These are phyloP conservation scores for Trichosporon sp. DNA, from an alignment of 1,284 basidiomycete genomes.

Conservation along the genomic window DNA sequence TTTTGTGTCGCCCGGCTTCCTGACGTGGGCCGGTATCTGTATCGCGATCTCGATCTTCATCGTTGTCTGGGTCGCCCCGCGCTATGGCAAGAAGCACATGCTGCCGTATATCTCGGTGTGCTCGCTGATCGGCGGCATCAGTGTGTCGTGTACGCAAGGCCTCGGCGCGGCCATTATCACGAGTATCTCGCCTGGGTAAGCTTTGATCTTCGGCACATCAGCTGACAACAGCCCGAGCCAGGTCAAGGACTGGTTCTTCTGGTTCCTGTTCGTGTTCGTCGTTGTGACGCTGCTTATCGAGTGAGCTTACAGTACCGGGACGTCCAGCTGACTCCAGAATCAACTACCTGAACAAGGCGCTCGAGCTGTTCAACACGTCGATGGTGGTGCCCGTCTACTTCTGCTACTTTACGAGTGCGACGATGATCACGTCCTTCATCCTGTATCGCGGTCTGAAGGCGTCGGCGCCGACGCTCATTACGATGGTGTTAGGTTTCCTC, in stretches of 20 bases:
- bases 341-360: constrained; percentile 93
- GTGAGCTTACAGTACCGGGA: constrained; percentile 30
- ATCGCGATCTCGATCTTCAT: constrained; percentile 43
- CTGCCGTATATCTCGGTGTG: constrained; percentile 93
- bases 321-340: constrained; percentile 62
- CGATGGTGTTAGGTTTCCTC: constrained; percentile 86
- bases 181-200: constrained; percentile 73
- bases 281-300: constrained; percentile 67
- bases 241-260: constrained; percentile 71
- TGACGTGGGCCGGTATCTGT: constrained; percentile 65
- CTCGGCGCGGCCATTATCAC: constrained; percentile 89
- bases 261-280: constrained; percentile 83
- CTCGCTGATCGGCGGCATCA: constrained; percentile 94
- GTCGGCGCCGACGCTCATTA: constrained; percentile 73
- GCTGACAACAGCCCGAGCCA: constrained; percentile 48
- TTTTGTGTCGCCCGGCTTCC: constrained; percentile 84
- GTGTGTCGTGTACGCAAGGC: constrained; percentile 93
- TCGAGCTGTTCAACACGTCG: constrained; percentile 88
- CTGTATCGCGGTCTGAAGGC: constrained; percentile 90
- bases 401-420: constrained; percentile 76
- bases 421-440: constrained; percentile 82
- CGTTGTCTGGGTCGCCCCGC: constrained; percentile 55
- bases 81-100: constrained; percentile 91
- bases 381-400: constrained; percentile 76
- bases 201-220: not conserved